Evolutionary conservation across 1,284 basidiomycete species (phyloP).

Genomic region (Naganishia albida): DNA sequence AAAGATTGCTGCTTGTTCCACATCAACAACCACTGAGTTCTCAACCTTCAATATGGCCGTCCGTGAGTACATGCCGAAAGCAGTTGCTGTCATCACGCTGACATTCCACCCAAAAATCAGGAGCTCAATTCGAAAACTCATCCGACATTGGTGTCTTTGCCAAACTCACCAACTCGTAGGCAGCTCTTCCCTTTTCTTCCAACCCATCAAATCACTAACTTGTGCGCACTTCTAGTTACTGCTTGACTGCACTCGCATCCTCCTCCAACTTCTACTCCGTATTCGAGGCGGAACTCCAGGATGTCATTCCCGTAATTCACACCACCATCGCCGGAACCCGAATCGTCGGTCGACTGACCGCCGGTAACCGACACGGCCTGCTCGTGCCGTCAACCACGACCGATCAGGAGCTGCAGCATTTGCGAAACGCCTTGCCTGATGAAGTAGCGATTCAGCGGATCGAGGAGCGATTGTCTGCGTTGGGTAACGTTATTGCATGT

Average conservation of each 20-base stretch:
- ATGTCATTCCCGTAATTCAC: constrained; percentile 95
- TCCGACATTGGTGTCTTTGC: constrained; percentile 93
- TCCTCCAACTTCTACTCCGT: constrained; percentile 98
- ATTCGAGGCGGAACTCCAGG: constrained; percentile 91
- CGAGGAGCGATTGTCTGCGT: constrained; percentile 91
- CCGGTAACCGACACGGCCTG: constrained; percentile 92
- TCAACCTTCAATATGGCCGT: constrained; percentile 55
- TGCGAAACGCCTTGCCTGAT: constrained; percentile 94
- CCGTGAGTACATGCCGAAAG: constrained; percentile 50
- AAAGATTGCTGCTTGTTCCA: no score
- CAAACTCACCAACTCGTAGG: constrained; percentile 82
- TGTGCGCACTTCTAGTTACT: constrained; percentile 63
- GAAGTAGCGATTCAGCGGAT: constrained; percentile 89
- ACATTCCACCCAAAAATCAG: constrained; percentile 56
- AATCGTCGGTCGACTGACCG: constrained; percentile 89
- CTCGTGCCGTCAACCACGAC: constrained; percentile 94
- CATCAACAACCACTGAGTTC: no score
- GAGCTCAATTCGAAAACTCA: constrained; percentile 94
- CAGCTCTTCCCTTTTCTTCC: constrained; percentile 16
- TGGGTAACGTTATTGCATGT: constrained; percentile 97
- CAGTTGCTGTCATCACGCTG: constrained; percentile 5
- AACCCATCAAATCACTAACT: not conserved
- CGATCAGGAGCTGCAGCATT: constrained; percentile 96
- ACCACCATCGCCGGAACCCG: constrained; percentile 94
- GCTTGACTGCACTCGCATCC: constrained; percentile 86